Evolutionary conservation across 306 rosid species (phyloP), one percentile per base, ranked within the genome.

Genomic region (Delonix regia): DNA sequence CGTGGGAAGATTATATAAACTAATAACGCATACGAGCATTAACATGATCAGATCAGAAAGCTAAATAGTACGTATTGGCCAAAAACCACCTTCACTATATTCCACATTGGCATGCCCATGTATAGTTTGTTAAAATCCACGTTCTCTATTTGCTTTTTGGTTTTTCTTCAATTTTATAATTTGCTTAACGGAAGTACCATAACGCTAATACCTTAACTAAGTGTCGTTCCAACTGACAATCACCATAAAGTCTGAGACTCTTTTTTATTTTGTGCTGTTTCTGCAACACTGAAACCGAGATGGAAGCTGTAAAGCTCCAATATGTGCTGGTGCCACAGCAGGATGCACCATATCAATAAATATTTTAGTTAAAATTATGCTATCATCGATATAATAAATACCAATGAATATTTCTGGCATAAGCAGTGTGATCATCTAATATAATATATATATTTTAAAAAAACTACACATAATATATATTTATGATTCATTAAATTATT

Each of bases 271-370:
- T 69, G 74, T 28, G 42, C 36, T 57, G 13, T 24, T 25, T 25
- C 16, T 18, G 64, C 13, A 0, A 25, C n/a, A n/a, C n/a, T n/a
- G n/a, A n/a, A n/a, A n/a, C n/a, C n/a, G 64, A 25, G 16, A 3
- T 69, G 9, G 28, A 48, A 33, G 48, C 76, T 71, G 76, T 51
- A 71, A 51, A 71, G 76, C 19, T 51, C 47, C 41, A 27, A 27
- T 18, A 28, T 6, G 45, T 30, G 44, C 61, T 6, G 28, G 44
- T 34, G 48, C 70, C 19, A 45, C 74, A 49, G 14, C 25, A 70
- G 60, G 49, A 21, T 28, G 74, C 45, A 70, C 75, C 16, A 52
- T n/a, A n/a, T 18, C 27, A 21, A 65, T 38, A 38, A 56, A 8
- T 24, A 56, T 24, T 22, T 41, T 7, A 4, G 9, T 56, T 24